These are phyloP conservation scores for Fusarium napiforme DNA, from an alignment of 2,329 filamentous ascomycete species.

Conservation along the genomic window DNA sequence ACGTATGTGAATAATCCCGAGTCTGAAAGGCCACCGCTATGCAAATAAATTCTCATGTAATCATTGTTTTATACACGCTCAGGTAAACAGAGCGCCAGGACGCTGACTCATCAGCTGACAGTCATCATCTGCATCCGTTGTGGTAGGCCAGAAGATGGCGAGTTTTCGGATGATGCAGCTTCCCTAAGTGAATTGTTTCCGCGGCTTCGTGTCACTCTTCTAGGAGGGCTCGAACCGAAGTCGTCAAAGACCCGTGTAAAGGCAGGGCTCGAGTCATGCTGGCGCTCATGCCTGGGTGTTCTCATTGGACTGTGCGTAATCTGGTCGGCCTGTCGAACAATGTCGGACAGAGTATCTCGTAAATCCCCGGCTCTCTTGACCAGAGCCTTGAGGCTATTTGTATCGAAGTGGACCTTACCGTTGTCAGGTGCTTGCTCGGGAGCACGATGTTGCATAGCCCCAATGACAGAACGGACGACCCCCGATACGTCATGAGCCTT, in stretches of 20 bases:
- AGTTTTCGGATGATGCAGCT: slow-evolving; percentile 62
- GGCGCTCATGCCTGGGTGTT: slow-evolving; percentile 59
- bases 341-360: slow-evolving; percentile 68
- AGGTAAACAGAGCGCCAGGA: slow-evolving; percentile 32
- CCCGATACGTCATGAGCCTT: slow-evolving; percentile 56
- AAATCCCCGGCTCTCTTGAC: slow-evolving; percentile 71
- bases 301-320: slow-evolving; percentile 66
- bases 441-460: slow-evolving; percentile 68
- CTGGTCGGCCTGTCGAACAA: slow-evolving; percentile 68
- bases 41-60: slow-evolving; percentile 48
- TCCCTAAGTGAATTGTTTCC: slow-evolving; percentile 65
- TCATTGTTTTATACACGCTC: slow-evolving; percentile 48
- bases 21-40: slow-evolving; percentile 51
- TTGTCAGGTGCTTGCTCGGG: slow-evolving; percentile 53
- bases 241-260: slow-evolving; percentile 75
- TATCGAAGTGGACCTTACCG: slow-evolving; percentile 71
- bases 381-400: slow-evolving; percentile 73
- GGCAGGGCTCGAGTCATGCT: slow-evolving; percentile 70
- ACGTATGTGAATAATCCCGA: slow-evolving; percentile 32
- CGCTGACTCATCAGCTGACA: slow-evolving; percentile 58
- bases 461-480: slow-evolving; percentile 70
- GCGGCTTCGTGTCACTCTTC: slow-evolving; percentile 61
- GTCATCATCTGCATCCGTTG: slow-evolving; percentile 73
- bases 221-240: slow-evolving; percentile 65
- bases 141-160: slow-evolving; percentile 61